Conservation (phyloP, 202 grass and related monocot genomes). For the Carex arenaria region DNA sequence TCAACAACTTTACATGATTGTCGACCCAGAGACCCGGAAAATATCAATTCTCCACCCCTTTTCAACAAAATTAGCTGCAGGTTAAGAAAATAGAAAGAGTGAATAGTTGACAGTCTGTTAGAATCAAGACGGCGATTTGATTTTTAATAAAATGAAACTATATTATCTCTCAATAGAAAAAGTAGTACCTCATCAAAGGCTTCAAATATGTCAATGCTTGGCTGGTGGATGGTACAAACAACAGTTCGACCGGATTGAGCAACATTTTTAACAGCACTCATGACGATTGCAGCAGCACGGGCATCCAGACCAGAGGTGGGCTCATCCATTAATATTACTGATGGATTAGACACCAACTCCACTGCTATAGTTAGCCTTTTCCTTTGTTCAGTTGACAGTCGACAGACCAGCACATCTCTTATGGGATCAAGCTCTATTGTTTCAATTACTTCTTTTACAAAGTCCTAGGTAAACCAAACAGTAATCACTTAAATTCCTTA, state of each 20-base stretch:
- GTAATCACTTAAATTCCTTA: background rate
- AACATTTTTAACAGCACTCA: constrained; percentile 80
- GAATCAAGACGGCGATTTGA: background rate
- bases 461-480: constrained; percentile 37
- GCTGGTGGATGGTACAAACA: constrained; percentile 93
- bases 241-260: constrained; percentile 65
- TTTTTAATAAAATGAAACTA: constrained; percentile 8
- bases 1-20: constrained; percentile 55
- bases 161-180: background rate
- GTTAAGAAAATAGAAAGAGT: constrained; percentile 10
- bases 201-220: constrained; percentile 90
- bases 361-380: constrained; percentile 78
- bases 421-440: constrained; percentile 66
- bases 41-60: constrained; percentile 79
- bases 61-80: constrained; percentile 70
- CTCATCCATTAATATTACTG: constrained; percentile 89
- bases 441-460: constrained; percentile 78
- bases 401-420: constrained; percentile 58
- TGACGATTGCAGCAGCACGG: constrained; percentile 79
- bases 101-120: constrained; percentile 1
- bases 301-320: constrained; percentile 85
- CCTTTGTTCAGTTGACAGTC: constrained; percentile 61
- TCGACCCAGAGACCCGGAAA: constrained; percentile 47
- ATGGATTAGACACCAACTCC: constrained; percentile 86
- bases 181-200: constrained; percentile 75